Base-by-base conservation (phyloP, 768 basidiomycete genomes). In the Cystofilobasidium ferigula region DNA sequence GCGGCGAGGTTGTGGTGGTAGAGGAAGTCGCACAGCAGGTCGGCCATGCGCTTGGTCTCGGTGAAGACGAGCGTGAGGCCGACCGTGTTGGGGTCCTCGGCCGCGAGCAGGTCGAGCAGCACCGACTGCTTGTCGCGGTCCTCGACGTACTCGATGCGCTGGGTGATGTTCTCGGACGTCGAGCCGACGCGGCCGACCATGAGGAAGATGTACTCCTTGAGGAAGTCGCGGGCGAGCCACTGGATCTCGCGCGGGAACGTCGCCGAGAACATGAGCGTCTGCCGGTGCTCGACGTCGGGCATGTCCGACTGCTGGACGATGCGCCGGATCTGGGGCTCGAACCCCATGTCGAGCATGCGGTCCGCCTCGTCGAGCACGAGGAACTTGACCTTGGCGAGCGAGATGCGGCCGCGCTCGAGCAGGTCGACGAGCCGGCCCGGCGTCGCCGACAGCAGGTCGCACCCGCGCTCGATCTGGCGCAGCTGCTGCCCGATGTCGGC, bases 291-390 rank as follows among this genome's bases (percentile, higher is more conserved):
- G 18, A 86, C 84, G 54, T 85, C 87, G n/a, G 95, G 91, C 95
- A 99, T 99, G 76, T 99, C 95, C 73, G 92, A 91, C 71, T 89
- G 88, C 77, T 99, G 89, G 24, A 99, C 95, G 74, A 99, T 99
- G 36, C 91, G 84, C 70, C 95, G 84, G 74, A 99, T 99, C 79
- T 98, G 95, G 63, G 95, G 95, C 78, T 99, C 95, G 82, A 99
- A 99, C 86, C 95, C 95, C 95, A 99, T 99, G 81, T 99, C 95
- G 74, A 99, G 83, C 95, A 99, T 99, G 73, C 95, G 88, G 81
- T 99, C 95, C 69, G 95, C 95, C 80, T 99, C 95, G 73, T 99
- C 95, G 62, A 99, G 86, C 32, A 99, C 95, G 65, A 99, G 86
- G 78, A 95, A 98, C 73, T 89, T 87, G 80, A 99, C 86, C 78